Base-by-base conservation (phyloP, 2,329 filamentous ascomycete genomes). In the Aotearoamyces nothofagi region DNA sequence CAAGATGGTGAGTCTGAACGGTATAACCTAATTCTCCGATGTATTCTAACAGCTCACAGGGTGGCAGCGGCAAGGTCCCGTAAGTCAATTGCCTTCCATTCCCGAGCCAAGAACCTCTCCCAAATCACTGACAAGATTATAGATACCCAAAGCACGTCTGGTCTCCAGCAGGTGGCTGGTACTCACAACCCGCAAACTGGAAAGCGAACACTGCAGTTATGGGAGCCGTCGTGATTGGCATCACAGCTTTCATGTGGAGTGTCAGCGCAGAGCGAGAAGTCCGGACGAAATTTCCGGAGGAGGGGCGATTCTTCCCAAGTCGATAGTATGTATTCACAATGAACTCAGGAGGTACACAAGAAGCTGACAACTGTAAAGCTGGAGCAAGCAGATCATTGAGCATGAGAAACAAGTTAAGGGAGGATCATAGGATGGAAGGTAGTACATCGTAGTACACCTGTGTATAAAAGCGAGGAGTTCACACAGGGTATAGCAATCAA, bases 141-240 rank as follows among this genome's bases (percentile, higher is more conserved):
- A 92, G 83, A 51, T 93, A 93, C 60, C 86, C 84, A 56, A 94
- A 93, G 68, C 87, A 98, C 67, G 83, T 98, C 68, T 98, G 90
- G 90, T 96, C 90, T 50, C 90, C 90, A 37, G 67, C 87, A 41
- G 90, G 90, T 68, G 90, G 90, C 58, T 98, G 90, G 90, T 98
- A 98, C 59, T 63, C 78, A 31, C 87, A 92, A 55, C 90, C 90
- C 30, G 65, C 69, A 43, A 98, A 98, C 67, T 98, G 90, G 90
- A 90, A 79, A 55, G 60, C 63, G 47, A 98, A 98, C 64, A 98
- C 90, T 4, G 66, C 77, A 31, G 63, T 90, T 42, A 73, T 84
- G 51, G 69, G 69, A 35, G 66, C 61, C 26, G 67, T 78, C 32
- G 61, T 90, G 29, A 41, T 77, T 41, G 75, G 78, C 38, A 65